These are phyloP conservation scores for Syzygium malaccense DNA, from an alignment of 441 rosid genomes.

Conservation along the genomic window DNA sequence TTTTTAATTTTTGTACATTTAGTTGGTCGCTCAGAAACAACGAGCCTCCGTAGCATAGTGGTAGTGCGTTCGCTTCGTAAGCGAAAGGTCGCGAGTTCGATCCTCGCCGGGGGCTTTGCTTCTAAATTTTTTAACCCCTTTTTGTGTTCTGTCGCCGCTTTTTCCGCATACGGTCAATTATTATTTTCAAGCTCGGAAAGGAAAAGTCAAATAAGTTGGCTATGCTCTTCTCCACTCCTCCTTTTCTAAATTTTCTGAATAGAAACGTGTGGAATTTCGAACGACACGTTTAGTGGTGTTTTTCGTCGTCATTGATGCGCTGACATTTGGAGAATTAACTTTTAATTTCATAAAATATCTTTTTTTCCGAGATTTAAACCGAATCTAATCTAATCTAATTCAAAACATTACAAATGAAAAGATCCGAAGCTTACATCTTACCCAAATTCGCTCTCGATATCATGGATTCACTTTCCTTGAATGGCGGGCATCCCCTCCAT, in stretches of 20 bases:
- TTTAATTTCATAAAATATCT: too few species aligned
- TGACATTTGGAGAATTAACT: too few species aligned
- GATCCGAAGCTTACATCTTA: not conserved
- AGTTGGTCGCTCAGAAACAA: rapidly evolving
- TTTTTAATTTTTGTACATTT: rapidly evolving
- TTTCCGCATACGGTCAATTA: not conserved
- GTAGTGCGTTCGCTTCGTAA: constrained; percentile 99
- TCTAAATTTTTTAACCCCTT: rapidly evolving
- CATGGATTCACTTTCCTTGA: not conserved
- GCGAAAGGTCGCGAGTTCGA: constrained; percentile 99
- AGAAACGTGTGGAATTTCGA: not conserved
- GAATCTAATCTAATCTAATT: too few species aligned
- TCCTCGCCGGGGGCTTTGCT: constrained; percentile 64
- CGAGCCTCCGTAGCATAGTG: constrained; percentile 78
- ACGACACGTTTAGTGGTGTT: too few species aligned
- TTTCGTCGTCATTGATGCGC: rapidly evolving
- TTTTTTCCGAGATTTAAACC: too few species aligned
- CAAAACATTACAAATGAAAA: too few species aligned
- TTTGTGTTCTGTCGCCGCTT: not conserved
- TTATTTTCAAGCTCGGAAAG: not conserved
- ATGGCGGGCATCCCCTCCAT: not conserved
- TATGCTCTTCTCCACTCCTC: not conserved
- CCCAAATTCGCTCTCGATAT: not conserved
- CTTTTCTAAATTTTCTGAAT: not conserved
- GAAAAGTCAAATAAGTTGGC: not conserved